Base-by-base conservation (phyloP, 2,329 filamentous ascomycete species). In the Pestalotiopsis sp. region DNA sequence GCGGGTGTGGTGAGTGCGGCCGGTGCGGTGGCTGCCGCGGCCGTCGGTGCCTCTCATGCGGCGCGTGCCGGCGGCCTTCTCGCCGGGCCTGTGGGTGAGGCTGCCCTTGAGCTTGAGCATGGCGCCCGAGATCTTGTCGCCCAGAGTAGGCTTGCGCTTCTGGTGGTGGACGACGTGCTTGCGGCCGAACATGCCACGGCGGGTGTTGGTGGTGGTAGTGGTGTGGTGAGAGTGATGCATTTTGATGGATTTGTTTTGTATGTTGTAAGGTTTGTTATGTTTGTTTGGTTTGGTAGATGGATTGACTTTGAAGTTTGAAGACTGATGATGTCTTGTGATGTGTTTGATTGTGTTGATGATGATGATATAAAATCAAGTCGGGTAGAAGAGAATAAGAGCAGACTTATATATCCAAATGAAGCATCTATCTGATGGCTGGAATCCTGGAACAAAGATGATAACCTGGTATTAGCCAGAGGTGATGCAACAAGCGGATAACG, bases 81-180 rank as follows among this genome's bases (percentile, higher is more conserved):
- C 81, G 27, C 90, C 93, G 2, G 92, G 91, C 56, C 89, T 85
- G 62, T 88, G 80, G 1, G 91, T 94, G 68, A 95, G 77, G 66
- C 84, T 88, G 7, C 93, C 93, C 79, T 89, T 90, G 71, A 95
- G 80, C 83, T 88, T 93, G 82, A 93, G 85, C 78, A 95, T 83
- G 0, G 92, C 92, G 20, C 93, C 93, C 64, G 87, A 90, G 73
- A 95, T 86, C 81, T 95, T 95, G 82, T 95, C 93, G 61, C 91
- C 91, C 72, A 95, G 83, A 52, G 86, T 88, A 3, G 88, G 86
- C 75, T 90, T 88, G 75, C 92, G 89, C 77, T 88, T 87, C 66
- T 93, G 91, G 77, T 92, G 90, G 70, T 89, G 86, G 17, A 82
- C 81, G 2, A 82, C 82, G 67, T 70, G 80, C 77, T 76, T 78